phyloP scores from a whole-genome alignment of 164 flowering plant species.

The Annona squamosa region DNA sequence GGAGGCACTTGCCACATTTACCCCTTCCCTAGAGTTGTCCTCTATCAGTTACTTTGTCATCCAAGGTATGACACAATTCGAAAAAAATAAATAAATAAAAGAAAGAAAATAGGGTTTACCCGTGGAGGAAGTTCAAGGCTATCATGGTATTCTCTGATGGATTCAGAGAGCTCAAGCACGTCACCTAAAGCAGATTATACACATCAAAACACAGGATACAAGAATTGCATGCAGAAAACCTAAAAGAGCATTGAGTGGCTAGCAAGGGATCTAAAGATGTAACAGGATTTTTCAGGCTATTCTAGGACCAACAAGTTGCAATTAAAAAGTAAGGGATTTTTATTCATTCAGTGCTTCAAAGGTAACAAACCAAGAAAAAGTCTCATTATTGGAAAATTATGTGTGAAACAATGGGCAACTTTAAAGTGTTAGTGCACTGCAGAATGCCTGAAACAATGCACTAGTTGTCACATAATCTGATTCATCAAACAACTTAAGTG shows the following conservation, averaged over 20 bases:
- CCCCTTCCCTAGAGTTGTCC: neutral
- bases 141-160: constrained; percentile 90
- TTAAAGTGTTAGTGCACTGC: no score
- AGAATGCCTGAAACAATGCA: neutral
- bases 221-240: neutral
- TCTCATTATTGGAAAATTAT: neutral
- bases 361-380: neutral
- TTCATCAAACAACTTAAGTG: neutral
- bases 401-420: neutral
- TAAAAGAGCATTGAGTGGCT: neutral
- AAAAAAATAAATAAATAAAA: neutral
- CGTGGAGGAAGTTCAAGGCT: constrained; percentile 54
- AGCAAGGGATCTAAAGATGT: neutral
- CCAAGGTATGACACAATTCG: no score
- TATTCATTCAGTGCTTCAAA: neutral
- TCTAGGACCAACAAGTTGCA: neutral
- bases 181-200: constrained; percentile 42
- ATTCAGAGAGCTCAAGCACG: constrained; percentile 94
- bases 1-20: neutral
- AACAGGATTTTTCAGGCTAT: neutral
- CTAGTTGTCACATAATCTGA: neutral
- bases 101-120: constrained; percentile 31
- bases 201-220: neutral
- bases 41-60: no score
- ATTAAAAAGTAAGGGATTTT: neutral